phyloP scores from a whole-genome alignment of 805 yeast genomes.

The Spathaspora girioi region DNA sequence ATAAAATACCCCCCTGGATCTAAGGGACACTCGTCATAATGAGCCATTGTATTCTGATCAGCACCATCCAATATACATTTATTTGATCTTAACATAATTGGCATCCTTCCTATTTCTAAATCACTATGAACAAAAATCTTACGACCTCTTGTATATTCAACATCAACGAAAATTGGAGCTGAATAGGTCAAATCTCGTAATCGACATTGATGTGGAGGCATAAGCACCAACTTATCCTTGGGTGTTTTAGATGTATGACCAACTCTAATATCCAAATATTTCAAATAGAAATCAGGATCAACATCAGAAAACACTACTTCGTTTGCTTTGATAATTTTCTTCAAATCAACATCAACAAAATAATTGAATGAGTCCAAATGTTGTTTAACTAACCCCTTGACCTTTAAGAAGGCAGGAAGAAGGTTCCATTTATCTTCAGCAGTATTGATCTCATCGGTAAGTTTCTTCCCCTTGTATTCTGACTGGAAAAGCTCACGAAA shows the following conservation, averaged over 20 bases:
- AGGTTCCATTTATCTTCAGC: slow-evolving; percentile 97
- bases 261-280: slow-evolving; percentile 88
- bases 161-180: slow-evolving; percentile 95
- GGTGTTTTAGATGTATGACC: slow-evolving; percentile 69
- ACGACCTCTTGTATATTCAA: slow-evolving; percentile 93
- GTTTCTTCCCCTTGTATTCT: slow-evolving; percentile 76
- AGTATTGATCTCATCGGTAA: slow-evolving; percentile 85
- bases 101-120: slow-evolving; percentile 96
- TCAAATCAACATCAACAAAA: slow-evolving; percentile 89
- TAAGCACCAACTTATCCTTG: slow-evolving; percentile 53
- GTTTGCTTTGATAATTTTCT: slow-evolving; percentile 89
- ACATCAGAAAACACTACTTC: slow-evolving; percentile 88
- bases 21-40: slow-evolving; percentile 86
- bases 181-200: slow-evolving; percentile 90
- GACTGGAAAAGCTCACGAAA: slow-evolving; percentile 79
- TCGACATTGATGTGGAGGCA: slow-evolving; percentile 94
- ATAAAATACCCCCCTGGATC: slow-evolving; percentile 99
- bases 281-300: slow-evolving; percentile 93
- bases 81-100: slow-evolving; percentile 93
- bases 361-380: slow-evolving; percentile 97
- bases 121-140: slow-evolving; percentile 87
- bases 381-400: slow-evolving; percentile 94
- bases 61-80: slow-evolving; percentile 84
- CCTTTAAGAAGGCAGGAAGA: slow-evolving; percentile 91
- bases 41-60: slow-evolving; percentile 81